Percentiles rank a stretch among this genome's conserved stretches.
phyloP scores from a whole-genome alignment of 1,284 basidiomycete species.

The Pyrrhoderma lamaoense region DNA sequence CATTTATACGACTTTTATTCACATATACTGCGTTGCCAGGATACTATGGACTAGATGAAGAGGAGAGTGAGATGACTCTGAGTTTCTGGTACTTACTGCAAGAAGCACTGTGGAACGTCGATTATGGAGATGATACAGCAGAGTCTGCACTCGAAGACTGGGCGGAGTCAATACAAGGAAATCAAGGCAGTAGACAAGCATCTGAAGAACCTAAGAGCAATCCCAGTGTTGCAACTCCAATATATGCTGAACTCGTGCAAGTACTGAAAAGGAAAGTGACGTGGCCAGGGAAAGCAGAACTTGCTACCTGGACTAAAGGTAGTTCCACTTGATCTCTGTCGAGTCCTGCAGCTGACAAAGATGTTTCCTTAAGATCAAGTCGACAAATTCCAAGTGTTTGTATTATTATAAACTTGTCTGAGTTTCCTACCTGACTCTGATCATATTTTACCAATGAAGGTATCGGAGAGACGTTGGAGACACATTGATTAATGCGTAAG shows the following conservation, averaged over 20 bases:
- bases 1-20: conserved; percentile 65
- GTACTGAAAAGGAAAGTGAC: conserved; percentile 66
- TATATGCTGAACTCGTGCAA: conserved; percentile 72
- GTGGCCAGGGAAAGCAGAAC: conserved; percentile 47
- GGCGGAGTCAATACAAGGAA: conserved; percentile 20
- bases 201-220: conserved; percentile 30
- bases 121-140: conserved; percentile 36
- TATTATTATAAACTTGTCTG: conserved; percentile 16
- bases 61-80: conserved; percentile 79
- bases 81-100: conserved; percentile 86
- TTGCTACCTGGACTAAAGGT: conserved; percentile 66
- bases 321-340: conserved; percentile 8
- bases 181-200: conserved; percentile 19
- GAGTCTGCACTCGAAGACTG: conserved; percentile 30
- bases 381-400: conserved; percentile 70
- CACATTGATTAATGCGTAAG: conserved; percentile 83
- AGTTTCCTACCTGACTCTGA: neutral
- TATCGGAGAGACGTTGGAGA: conserved; percentile 88
- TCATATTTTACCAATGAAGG: conserved; percentile 34
- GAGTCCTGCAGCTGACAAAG: conserved; percentile 7
- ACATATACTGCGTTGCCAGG: conserved; percentile 71
- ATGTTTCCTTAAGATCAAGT: conserved; percentile 55
- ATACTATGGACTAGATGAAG: conserved; percentile 73
- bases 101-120: conserved; percentile 76
- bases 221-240: conserved; percentile 47